These are phyloP conservation scores for Azolla pinnata DNA, from an alignment of 75 land plant genomes.

Conservation along the genomic window DNA sequence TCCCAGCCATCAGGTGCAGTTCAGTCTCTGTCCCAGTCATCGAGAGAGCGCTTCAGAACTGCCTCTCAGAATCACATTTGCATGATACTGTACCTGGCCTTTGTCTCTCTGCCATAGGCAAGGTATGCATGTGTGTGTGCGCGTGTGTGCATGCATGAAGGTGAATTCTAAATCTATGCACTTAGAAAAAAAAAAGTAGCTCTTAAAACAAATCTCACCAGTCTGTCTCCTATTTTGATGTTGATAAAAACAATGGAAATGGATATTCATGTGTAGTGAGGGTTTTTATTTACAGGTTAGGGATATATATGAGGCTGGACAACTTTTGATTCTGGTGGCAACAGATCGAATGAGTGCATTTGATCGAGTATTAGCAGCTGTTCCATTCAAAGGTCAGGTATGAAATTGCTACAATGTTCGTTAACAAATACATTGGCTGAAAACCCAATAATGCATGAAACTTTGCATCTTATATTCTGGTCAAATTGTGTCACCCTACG, in stretches of 20 bases:
- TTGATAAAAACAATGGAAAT: no score
- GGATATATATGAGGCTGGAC: conserved; percentile 79
- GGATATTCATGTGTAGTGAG: conserved; percentile 5
- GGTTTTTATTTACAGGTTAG: conserved; percentile 52
- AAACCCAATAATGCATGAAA: no score
- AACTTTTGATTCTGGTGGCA: conserved; percentile 77
- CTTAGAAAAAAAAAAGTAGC: background rate
- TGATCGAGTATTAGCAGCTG: conserved; percentile 87
- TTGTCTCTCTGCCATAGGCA: no score
- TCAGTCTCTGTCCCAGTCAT: no score
- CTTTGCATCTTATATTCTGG: no score
- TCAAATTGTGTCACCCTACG: no score
- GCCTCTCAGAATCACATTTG: no score
- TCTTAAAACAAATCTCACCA: background rate
- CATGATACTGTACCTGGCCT: no score
- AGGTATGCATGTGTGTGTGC: background rate
- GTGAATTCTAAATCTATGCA: background rate
- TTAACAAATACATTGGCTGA: no score
- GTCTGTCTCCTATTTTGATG: no score
- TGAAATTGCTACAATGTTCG: background rate
- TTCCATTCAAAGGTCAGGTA: conserved; percentile 99
- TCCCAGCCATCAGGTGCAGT: no score
- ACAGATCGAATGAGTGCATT: conserved; percentile 96
- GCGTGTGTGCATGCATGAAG: background rate
- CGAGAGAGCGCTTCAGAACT: no score